phyloP scores from a whole-genome alignment of 2,329 filamentous ascomycete species.

The Fusarium verticillioides region DNA sequence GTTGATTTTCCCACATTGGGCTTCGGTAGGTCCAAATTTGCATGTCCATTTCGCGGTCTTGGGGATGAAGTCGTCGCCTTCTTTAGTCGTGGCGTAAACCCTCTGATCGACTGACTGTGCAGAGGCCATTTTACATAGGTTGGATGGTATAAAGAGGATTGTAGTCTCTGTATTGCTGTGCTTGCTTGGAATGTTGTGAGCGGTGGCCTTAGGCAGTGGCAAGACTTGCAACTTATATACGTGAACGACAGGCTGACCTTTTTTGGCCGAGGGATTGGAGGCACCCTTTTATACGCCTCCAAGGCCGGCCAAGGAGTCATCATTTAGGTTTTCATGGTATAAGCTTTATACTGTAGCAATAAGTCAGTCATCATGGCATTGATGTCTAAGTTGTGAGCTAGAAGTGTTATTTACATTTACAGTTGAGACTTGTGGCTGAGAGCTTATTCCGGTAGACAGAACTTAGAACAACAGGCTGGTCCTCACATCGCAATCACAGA shows the following conservation, averaged over 20 bases:
- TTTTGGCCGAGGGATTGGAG: no score
- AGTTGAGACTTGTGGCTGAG: no score
- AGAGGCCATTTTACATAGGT: accelerated
- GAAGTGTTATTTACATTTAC: no score
- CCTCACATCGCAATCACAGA: not conserved
- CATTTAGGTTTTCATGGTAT: no score
- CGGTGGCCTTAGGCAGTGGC: not conserved
- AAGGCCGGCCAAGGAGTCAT: no score
- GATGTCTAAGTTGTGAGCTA: no score
- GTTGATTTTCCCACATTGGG: not conserved
- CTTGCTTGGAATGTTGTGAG: not conserved
- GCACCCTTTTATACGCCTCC: no score
- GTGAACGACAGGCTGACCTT: not conserved
- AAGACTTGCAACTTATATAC: not conserved
- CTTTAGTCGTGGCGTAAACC: not conserved
- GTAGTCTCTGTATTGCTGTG: not conserved
- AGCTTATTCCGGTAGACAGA: no score
- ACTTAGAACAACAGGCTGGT: no score
- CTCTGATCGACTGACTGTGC: accelerated
- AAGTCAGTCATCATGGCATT: no score
- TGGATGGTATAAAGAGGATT: not conserved
- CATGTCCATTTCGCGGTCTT: not conserved
- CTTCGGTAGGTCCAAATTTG: not conserved
- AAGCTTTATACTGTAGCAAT: no score
- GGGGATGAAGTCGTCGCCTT: not conserved